A percentile compares a stretch with the other conserved stretches of the same genome.
These are phyloP conservation scores for Rosa rugosa DNA, from an alignment of 306 rosid genomes.

Conservation along the genomic window DNA sequence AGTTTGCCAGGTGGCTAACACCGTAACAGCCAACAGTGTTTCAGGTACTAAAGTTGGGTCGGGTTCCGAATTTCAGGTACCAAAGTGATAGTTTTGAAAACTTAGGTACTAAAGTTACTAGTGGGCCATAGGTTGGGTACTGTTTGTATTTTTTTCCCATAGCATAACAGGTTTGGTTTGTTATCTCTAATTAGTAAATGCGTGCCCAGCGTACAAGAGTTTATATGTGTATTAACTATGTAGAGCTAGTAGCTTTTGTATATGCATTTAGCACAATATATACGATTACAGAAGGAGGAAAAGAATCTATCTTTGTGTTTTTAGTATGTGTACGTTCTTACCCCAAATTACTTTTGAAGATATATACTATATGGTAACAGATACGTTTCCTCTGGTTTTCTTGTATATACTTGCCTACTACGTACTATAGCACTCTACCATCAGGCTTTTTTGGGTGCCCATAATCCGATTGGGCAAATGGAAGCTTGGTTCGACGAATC, in stretches of 20 bases:
- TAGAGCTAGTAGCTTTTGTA: background rate
- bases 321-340: no score
- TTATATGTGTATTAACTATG: background rate
- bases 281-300: no score
- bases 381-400: conserved; percentile 59
- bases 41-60: no score
- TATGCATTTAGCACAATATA: background rate
- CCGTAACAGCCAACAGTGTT: no score
- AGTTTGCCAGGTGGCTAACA: no score
- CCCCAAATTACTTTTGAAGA: conserved; percentile 50
- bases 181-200: background rate
- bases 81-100: no score
- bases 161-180: background rate
- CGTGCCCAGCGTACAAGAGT: background rate
- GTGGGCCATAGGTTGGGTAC: no score
- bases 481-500: conserved; percentile 91
- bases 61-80: no score
- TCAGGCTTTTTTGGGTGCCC: conserved; percentile 79
- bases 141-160: no score
- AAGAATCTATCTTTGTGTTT: no score
- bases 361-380: conserved; percentile 55
- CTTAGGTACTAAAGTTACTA: no score
- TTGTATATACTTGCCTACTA: conserved; percentile 65
- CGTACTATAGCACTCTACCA: conserved; percentile 83
- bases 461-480: conserved; percentile 73